Percentiles rank a stretch among this genome's conserved stretches.
Conservation (phyloP, 148 eudicot species). For the Hydrangea macrophylla region DNA sequence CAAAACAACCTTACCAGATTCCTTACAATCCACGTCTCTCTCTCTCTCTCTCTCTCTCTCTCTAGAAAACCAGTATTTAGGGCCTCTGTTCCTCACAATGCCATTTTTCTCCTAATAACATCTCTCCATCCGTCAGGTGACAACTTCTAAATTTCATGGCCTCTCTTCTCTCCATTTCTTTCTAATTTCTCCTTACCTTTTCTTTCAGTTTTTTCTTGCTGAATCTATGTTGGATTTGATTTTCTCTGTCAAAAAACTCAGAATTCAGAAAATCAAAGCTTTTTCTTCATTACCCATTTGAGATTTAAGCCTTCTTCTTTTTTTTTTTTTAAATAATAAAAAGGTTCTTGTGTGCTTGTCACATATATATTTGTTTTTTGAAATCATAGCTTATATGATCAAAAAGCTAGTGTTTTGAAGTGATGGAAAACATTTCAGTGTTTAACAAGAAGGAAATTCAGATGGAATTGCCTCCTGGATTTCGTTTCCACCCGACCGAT, state of each 20-base stretch:
- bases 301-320: too few relatives aligned
- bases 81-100: conserved; percentile 18
- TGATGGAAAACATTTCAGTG: conserved; percentile 22
- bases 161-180: conserved; percentile 9
- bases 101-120: conserved; percentile 17
- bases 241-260: neutral
- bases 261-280: neutral
- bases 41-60: conserved; percentile 16
- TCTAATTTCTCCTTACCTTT: conserved; percentile 10
- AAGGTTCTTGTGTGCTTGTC: neutral
- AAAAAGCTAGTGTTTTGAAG: neutral
- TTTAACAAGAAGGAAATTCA: conserved; percentile 27
- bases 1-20: conserved; percentile 28
- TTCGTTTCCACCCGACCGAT: conserved; percentile 84
- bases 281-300: neutral
- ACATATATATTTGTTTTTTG: neutral
- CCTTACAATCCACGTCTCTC: conserved; percentile 46
- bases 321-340: too few relatives aligned
- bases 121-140: conserved; percentile 7
- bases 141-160: conserved; percentile 17
- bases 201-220: neutral
- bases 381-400: neutral
- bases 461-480: conserved; percentile 78
- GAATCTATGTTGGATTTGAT: conserved; percentile 4
- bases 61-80: conserved; percentile 25